A percentile compares a stretch with the other conserved stretches of the same genome.
Evolutionary conservation across 495 filamentous ascomycete genomes (phyloP).

Genomic region (Xylaria sp.): DNA sequence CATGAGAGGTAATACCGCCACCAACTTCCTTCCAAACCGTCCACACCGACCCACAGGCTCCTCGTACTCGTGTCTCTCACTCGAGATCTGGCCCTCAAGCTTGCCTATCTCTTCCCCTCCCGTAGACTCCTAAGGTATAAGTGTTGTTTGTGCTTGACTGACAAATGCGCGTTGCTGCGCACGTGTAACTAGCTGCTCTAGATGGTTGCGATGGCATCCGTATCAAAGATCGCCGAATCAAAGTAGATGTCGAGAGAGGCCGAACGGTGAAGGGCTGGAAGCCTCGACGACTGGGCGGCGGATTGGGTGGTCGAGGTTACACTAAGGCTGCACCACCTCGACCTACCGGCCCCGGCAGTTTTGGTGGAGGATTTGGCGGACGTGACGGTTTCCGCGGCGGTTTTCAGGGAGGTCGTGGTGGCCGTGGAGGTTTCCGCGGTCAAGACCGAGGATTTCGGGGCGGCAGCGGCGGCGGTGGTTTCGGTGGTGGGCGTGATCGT

Average conservation of each 20-base stretch:
- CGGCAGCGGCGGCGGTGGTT: constrained; percentile 58
- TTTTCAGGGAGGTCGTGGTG: constrained; percentile 61
- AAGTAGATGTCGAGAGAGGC: constrained; percentile 96
- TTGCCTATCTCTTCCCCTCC: constrained; percentile 54
- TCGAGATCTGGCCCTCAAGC: constrained; percentile 61
- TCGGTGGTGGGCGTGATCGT: constrained; percentile 66
- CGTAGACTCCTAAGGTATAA: constrained; percentile 45
- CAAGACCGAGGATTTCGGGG: constrained; percentile 58
- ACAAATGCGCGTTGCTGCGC: constrained; percentile 63
- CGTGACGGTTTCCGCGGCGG: constrained; percentile 58
- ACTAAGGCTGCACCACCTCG: constrained; percentile 81
- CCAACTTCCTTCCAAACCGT: constrained; percentile 47
- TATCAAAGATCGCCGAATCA: constrained; percentile 88
- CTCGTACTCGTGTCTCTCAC: constrained; percentile 43
- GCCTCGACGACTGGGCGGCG: constrained; percentile 89
- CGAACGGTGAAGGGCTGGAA: constrained; percentile 95
- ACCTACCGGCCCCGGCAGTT: constrained; percentile 74
- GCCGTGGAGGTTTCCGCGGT: constrained; percentile 68
- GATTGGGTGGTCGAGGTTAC: constrained; percentile 90
- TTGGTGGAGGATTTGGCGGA: constrained; percentile 71
- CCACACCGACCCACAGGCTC: constrained; percentile 44
- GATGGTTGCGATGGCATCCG: constrained; percentile 79
- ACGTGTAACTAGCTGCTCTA: constrained; percentile 62
- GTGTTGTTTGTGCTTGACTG: constrained; percentile 61
- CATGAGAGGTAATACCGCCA: constrained; percentile 89